Evolutionary conservation across 768 basidiomycete species (phyloP), one percentile per base, ranked within the genome.

Genomic region (Crepidotus variabilis): DNA sequence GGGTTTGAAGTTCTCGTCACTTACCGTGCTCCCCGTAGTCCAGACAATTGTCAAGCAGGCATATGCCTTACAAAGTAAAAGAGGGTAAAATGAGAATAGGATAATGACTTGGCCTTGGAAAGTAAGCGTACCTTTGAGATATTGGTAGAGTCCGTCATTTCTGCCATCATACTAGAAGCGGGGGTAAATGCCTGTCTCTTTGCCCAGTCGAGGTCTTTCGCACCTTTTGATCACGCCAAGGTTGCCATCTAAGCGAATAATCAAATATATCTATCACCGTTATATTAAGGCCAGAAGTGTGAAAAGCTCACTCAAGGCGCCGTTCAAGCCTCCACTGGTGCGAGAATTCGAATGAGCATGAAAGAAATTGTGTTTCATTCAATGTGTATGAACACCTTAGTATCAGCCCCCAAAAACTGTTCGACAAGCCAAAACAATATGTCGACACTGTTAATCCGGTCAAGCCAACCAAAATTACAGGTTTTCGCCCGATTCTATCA

Each of bases 401-500:
- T 2, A 88, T 79, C 2, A 86, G 71, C 6, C 83, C 83, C 81
- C 78, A 82, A 63, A 87, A 90, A 0, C 86, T 84, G 51, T 68
- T 83, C 0, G 87, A 88, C 14, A 92, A 67, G 22, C 89, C 90
- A 60, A 91, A 90, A 65, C 80, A 84, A 54, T 82, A 84, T 85
- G 90, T 89, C 0, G 87, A 88, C 11, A 79, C 32, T 0, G 84
- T 81, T 16, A 90, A 64, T 2, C 89, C 90, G 28, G 79, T 68
- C 1, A 91, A 70, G 1, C 90, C 90, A 0, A 67, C 75, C 53
- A 91, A 72, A 58, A 91, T 81, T 21, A 92, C 82, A 0, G 90
- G 89, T 60, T 87, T 90, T 47, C 90, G 83, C n/a, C 90, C 90
- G 43, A 91, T 68, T 36, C 77, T 73, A 58, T 92, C 90, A 11